Evolutionary conservation across 2,329 filamentous ascomycete genomes (phyloP).

Genomic region (Pleomassaria siparia): DNA sequence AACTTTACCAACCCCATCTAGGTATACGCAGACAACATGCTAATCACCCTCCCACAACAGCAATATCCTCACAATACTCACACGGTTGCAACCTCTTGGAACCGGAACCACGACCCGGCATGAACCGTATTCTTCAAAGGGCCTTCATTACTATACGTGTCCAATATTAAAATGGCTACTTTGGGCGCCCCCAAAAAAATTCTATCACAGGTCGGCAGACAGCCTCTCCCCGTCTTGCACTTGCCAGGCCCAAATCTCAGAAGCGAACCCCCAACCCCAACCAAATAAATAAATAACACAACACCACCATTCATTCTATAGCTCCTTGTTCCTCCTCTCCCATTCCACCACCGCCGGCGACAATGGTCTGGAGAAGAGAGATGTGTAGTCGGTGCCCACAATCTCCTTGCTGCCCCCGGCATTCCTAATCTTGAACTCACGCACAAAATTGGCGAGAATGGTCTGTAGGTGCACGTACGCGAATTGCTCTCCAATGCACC

Average conservation of each 20-base stretch:
- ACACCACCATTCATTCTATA: not conserved
- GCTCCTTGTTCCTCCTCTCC: constrained; percentile 62
- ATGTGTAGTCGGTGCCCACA: constrained; percentile 67
- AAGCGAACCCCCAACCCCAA: not conserved
- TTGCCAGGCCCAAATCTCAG: not conserved
- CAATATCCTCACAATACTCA: no score
- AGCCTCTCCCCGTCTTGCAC: no score
- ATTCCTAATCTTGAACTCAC: constrained; percentile 78
- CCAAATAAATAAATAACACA: not conserved
- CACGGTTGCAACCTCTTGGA: no score
- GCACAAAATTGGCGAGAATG: constrained; percentile 75
- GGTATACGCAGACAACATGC: no score
- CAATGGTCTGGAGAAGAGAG: constrained; percentile 50
- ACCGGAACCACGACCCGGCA: no score
- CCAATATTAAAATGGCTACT: no score
- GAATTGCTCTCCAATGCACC: constrained; percentile 96
- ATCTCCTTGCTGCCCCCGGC: constrained; percentile 69
- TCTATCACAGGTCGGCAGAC: no score
- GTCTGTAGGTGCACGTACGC: constrained; percentile 90
- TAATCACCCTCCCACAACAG: no score
- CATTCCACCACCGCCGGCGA: constrained; percentile 64
- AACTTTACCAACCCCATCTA: no score
- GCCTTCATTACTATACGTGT: no score
- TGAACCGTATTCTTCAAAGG: no score
- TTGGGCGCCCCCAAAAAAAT: no score